These are phyloP conservation scores for Anisodus acutangulus DNA, from an alignment of 257 asterid genomes.

Conservation along the genomic window DNA sequence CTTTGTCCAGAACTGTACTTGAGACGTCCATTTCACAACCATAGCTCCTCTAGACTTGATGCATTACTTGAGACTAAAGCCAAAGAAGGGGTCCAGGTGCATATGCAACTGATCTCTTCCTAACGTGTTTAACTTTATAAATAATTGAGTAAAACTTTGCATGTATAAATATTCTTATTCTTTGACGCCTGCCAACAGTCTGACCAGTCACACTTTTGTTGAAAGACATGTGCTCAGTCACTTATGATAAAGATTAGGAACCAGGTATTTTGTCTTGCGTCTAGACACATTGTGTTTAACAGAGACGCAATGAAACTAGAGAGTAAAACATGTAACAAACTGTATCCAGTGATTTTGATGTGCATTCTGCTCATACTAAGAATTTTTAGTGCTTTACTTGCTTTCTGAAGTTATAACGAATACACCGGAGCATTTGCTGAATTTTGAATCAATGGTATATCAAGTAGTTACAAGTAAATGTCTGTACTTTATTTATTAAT, in stretches of 20 bases:
- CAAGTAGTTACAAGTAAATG: conserved; percentile 1
- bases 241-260: not conserved
- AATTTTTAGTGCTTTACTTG: not conserved
- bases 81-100: conserved; percentile 92
- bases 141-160: not conserved
- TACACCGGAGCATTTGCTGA: not conserved
- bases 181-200: not conserved
- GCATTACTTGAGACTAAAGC: conserved; percentile 86
- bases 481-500: not conserved
- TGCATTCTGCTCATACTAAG: conserved; percentile 9
- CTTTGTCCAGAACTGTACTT: conserved; percentile 93
- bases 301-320: conserved; percentile 10
- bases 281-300: not conserved
- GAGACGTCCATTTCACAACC: conserved; percentile 75
- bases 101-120: not conserved
- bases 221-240: not conserved
- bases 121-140: not conserved
- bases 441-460: not conserved
- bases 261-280: not conserved
- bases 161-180: not conserved
- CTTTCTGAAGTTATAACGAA: not conserved
- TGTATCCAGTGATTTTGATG: conserved; percentile 9
- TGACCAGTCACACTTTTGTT: not conserved
- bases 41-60: conserved; percentile 79
- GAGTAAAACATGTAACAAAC: not conserved